Percentiles rank a stretch among this genome's conserved stretches.
Evolutionary conservation across 495 filamentous ascomycete species (phyloP).

Genomic region (Lasiosphaeria ovina): DNA sequence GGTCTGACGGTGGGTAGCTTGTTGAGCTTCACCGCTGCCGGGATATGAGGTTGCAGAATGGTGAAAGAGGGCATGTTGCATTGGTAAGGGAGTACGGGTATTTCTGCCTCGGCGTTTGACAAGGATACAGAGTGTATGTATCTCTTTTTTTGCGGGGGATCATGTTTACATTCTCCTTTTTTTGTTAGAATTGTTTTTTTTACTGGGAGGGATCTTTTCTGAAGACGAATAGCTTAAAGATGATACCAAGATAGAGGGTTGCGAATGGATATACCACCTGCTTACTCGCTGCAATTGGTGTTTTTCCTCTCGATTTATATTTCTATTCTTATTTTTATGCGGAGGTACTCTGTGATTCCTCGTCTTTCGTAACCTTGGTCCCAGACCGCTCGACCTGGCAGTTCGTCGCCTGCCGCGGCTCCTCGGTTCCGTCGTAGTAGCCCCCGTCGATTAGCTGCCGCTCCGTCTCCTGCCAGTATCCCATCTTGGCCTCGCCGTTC

Average conservation of each 20-base stretch:
- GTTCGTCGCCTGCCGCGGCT: conserved; percentile 20
- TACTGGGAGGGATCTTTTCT: no score
- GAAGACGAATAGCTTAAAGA: no score
- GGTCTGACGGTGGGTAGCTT: conserved; percentile 84
- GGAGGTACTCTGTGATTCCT: background rate
- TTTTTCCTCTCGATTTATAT: no score
- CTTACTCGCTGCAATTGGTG: no score
- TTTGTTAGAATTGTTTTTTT: no score
- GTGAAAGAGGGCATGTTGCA: background rate
- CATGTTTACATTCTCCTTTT: no score
- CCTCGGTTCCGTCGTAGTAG: conserved; percentile 66
- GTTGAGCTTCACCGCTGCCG: conserved; percentile 74
- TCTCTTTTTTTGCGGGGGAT: no score
- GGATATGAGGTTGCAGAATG: conserved; percentile 28
- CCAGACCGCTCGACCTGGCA: conserved; percentile 19
- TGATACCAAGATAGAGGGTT: no score
- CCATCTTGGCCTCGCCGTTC: conserved; percentile 63
- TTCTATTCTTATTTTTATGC: background rate
- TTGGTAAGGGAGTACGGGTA: background rate
- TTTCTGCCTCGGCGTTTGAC: no score
- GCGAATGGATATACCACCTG: no score
- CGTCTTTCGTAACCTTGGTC: conserved; percentile 4
- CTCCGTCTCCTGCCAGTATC: conserved; percentile 72
- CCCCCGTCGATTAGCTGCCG: conserved; percentile 60
- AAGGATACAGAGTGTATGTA: no score